Evolutionary conservation across 441 rosid genomes (phyloP).

Genomic region (Melastoma candidum): DNA sequence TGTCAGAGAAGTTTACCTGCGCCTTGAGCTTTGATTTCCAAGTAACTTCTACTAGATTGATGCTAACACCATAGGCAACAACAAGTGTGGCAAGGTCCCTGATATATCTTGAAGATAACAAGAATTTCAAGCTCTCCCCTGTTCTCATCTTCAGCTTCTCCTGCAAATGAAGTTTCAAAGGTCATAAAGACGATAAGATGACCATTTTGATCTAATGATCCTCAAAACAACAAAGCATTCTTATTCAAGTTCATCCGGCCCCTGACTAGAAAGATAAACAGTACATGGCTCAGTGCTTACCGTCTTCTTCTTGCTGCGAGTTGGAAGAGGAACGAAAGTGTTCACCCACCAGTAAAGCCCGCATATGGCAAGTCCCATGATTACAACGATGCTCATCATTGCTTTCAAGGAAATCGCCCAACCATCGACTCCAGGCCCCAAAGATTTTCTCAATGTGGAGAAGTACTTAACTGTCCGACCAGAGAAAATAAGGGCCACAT

Average conservation of each 20-base stretch:
- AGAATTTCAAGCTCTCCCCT: slow-evolving; percentile 94
- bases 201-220: too few relatives aligned
- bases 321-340: slow-evolving; percentile 61
- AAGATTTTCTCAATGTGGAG: slow-evolving; percentile 69
- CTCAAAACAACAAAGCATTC: too few relatives aligned
- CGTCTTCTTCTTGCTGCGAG: slow-evolving; percentile 97
- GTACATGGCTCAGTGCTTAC: slow-evolving; percentile 21
- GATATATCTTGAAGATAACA: slow-evolving; percentile 80
- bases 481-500: slow-evolving; percentile 81
- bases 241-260: too few relatives aligned
- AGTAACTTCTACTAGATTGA: slow-evolving; percentile 94
- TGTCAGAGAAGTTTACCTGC: slow-evolving; percentile 43
- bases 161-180: slow-evolving; percentile 24
- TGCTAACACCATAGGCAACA: slow-evolving; percentile 96
- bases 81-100: slow-evolving; percentile 95
- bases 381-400: slow-evolving; percentile 95
- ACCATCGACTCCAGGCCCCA: slow-evolving; percentile 99
- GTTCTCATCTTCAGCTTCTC: slow-evolving; percentile 87
- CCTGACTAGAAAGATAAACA: too few relatives aligned
- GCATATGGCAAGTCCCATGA: slow-evolving; percentile 80
- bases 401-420: slow-evolving; percentile 95
- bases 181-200: too few relatives aligned
- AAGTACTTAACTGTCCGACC: slow-evolving; percentile 96
- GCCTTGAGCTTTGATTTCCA: slow-evolving; percentile 99
- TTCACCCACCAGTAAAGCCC: slow-evolving; percentile 95